Evolutionary conservation across 2,329 filamentous ascomycete species (phyloP), one percentile per base, ranked within the genome.

Genomic region (Diaporthe citriasiana): DNA sequence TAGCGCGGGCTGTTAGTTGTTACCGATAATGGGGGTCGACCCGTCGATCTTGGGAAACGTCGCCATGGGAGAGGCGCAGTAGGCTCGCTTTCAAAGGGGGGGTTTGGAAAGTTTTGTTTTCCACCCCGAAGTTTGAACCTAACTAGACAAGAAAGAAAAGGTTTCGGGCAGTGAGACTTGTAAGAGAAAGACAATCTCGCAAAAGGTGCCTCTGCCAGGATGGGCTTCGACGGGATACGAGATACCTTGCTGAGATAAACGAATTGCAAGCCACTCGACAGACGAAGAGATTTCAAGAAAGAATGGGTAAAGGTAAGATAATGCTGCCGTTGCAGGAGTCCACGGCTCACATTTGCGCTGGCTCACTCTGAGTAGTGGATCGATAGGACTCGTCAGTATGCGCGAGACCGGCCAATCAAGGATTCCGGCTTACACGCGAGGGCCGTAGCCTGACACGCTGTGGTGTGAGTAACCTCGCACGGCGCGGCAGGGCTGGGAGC

Each of bases 321-420:
- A 68, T 53, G 63, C 63, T 68, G 63, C 63, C 63, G 47, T 68
- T 53, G 47, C 30, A 68, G 35, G 27, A 51, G 63, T 13, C 33
- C 22, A 51, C 17, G 47, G 63, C 63, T 68, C 63, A 47, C 27
- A 38, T 73, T 42, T 70, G 55, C 63, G 60, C 50, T 70, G 40
- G 63, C n/a, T 68, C 27, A 73, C 45, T 71, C 57, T 71, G 40
- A 55, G 69, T 12, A 22, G 69, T 71, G 69, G 69, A 51, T 42
- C 65, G 47, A 35, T 35, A 50, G 63, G 63, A 47, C 45, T 56
- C 63, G 63, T 74, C 56, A 69, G 73, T 57, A 35, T 55, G 73
- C 70, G 60, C 63, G 38, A 33, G 40, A 56, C 33, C 4, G 35
- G 47, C 71, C 74, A 74, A 75, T 75, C 40, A 63, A 50, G 47